These are phyloP conservation scores for Barnettozyma wickerhamii DNA, from an alignment of 805 yeast genomes.

Conservation along the genomic window DNA sequence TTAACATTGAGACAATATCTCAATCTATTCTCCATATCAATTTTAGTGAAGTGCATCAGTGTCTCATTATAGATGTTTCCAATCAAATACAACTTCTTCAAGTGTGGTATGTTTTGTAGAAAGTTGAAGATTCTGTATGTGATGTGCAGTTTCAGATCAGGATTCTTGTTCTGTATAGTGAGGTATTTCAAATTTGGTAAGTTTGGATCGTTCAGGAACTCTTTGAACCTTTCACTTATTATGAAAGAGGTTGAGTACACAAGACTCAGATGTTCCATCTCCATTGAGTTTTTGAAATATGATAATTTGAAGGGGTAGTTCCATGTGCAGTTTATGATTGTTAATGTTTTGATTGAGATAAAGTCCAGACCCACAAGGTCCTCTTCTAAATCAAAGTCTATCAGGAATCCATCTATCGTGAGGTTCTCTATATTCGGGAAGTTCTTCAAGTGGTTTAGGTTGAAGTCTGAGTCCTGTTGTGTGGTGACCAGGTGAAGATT, in stretches of 20 bases:
- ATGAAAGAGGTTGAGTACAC: constrained; percentile 30
- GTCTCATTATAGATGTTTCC: constrained; percentile 34
- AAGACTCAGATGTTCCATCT: constrained; percentile 23
- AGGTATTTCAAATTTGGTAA: constrained; percentile 23
- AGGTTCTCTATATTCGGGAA: constrained; percentile 33
- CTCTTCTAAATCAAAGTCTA: constrained; percentile 36
- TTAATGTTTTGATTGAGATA: constrained; percentile 24
- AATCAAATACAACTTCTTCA: constrained; percentile 25
- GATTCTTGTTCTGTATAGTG: constrained; percentile 27
- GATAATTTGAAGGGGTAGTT: constrained; percentile 48
- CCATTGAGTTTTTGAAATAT: constrained; percentile 23
- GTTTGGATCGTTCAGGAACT: constrained; percentile 27
- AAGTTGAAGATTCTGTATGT: constrained; percentile 29
- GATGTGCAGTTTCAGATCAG: constrained; percentile 26
- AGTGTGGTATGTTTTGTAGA: constrained; percentile 28
- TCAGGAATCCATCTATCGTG: constrained; percentile 36
- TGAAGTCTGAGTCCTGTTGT: constrained; percentile 30
- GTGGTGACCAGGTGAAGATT: constrained; percentile 22
- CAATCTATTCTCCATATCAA: constrained; percentile 25
- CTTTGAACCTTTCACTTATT: constrained; percentile 32
- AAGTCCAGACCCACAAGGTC: constrained; percentile 21
- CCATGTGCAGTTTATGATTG: constrained; percentile 47
- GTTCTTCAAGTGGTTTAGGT: constrained; percentile 38
- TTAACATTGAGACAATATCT: constrained; percentile 25
- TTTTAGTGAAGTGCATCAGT: constrained; percentile 24